Evolutionary conservation across 2,329 filamentous ascomycete species (phyloP).

Genomic region (Chrysoporthe cubensis): DNA sequence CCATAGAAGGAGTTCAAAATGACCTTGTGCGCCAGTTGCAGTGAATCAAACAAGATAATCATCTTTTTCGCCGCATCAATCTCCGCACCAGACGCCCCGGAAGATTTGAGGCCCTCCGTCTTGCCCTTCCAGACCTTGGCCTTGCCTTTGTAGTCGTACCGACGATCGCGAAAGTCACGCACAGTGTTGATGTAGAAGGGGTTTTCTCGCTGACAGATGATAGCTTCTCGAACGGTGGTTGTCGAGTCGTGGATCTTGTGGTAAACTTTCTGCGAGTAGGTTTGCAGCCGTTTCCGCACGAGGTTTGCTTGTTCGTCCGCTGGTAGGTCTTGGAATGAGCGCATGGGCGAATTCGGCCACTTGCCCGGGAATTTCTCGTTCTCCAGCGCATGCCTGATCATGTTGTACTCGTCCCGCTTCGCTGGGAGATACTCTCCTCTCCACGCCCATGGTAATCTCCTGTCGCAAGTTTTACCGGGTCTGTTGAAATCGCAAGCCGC

Average conservation of each 20-base stretch:
- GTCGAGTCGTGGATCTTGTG: constrained; percentile 98
- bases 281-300: constrained; percentile 83
- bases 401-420: constrained; percentile 98
- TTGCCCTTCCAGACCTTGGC: constrained; percentile 99
- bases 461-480: constrained; percentile 95
- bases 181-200: constrained; percentile 98
- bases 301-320: constrained; percentile 80
- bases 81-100: constrained; percentile 75
- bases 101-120: constrained; percentile 80
- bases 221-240: constrained; percentile 90
- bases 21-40: constrained; percentile 97
- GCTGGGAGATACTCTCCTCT: constrained; percentile 95
- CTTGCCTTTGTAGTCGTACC: constrained; percentile 98
- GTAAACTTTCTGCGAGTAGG: constrained; percentile 98
- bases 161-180: constrained; percentile 90
- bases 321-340: constrained; percentile 80
- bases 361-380: constrained; percentile 91
- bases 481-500: constrained; percentile 98
- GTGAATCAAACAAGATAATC: constrained; percentile 93
- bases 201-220: constrained; percentile 97
- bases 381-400: constrained; percentile 90
- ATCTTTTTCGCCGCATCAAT: constrained; percentile 98
- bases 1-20: constrained; percentile 99
- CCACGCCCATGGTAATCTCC: constrained; percentile 95
- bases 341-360: constrained; percentile 67